A percentile compares a stretch with the other conserved stretches of the same genome.
Conservation (phyloP, 2,329 filamentous ascomycete species). For the Celoporthe dispersa region DNA sequence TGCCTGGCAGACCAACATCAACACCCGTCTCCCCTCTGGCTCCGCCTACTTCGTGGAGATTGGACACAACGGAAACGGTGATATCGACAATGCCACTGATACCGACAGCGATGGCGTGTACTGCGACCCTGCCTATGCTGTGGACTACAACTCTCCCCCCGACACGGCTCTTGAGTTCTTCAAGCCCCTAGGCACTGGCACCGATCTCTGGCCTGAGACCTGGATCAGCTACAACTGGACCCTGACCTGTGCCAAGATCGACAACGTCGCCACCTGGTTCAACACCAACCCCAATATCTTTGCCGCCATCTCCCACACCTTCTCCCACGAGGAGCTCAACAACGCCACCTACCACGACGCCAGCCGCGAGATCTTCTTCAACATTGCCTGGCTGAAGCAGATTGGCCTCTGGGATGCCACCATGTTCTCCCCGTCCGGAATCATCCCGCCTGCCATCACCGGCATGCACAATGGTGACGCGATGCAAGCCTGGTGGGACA, state of each 20-base stretch:
- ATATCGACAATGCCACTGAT: constrained; percentile 57
- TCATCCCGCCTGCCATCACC: constrained; percentile 67
- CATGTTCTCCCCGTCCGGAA: constrained; percentile 56
- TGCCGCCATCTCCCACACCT: constrained; percentile 65
- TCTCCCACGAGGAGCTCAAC: constrained; percentile 62
- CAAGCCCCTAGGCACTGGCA: constrained; percentile 55
- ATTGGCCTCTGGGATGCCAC: constrained; percentile 51
- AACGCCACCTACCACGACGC: constrained; percentile 64
- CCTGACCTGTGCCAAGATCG: constrained; percentile 52
- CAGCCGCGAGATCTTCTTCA: constrained; percentile 62
- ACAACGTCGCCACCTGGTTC: constrained; percentile 60
- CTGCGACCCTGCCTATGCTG: constrained; percentile 46
- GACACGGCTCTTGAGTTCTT: constrained; percentile 50
- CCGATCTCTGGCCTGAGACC: constrained; percentile 53
- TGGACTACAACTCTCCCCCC: constrained; percentile 50
- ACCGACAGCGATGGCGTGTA: constrained; percentile 47
- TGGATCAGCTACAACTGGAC: constrained; percentile 57
- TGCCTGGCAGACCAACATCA: constrained; percentile 47
- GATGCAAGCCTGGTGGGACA: constrained; percentile 61
- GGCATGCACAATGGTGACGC: constrained; percentile 68
- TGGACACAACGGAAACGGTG: constrained; percentile 54
- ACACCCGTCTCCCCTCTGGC: constrained; percentile 53
- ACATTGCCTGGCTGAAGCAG: constrained; percentile 61
- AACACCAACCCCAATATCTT: constrained; percentile 58
- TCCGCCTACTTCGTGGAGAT: constrained; percentile 58